phyloP scores from a whole-genome alignment of 1,284 basidiomycete genomes.

The Ustilago shanxiensis region DNA sequence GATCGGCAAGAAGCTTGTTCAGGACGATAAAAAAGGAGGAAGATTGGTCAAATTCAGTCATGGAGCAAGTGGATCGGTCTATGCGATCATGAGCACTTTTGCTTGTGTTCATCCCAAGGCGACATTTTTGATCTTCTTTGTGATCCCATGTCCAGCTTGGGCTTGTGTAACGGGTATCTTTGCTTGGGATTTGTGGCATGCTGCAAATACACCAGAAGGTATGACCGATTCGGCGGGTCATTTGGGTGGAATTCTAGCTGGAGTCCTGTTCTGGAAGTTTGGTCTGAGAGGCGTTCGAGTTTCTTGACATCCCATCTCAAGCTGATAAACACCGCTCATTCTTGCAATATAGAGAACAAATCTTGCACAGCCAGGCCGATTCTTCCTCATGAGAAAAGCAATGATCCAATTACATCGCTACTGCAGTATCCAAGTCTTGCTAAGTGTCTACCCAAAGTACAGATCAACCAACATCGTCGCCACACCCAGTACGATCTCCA shows the following conservation, averaged over 20 bases:
- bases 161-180: slow-evolving; percentile 81
- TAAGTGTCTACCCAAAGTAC: slow-evolving; percentile 57
- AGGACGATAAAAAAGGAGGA: not conserved
- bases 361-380: too few species aligned
- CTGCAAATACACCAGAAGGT: slow-evolving; percentile 71
- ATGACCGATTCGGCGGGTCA: slow-evolving; percentile 81
- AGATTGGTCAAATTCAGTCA: slow-evolving; percentile 21
- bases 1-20: slow-evolving; percentile 73
- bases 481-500: slow-evolving; percentile 77
- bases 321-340: not conserved
- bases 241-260: slow-evolving; percentile 81
- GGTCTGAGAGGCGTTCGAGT: slow-evolving; percentile 25
- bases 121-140: slow-evolving; percentile 80
- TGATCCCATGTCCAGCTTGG: slow-evolving; percentile 85
- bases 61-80: slow-evolving; percentile 74
- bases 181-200: slow-evolving; percentile 77
- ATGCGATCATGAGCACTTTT: slow-evolving; percentile 77
- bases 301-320: not conserved
- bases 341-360: not conserved
- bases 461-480: slow-evolving; percentile 69
- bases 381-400: not conserved
- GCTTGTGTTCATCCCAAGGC: slow-evolving; percentile 79
- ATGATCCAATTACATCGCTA: not conserved
- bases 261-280: slow-evolving; percentile 71
- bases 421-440: not conserved